Evolutionary conservation across 495 filamentous ascomycete genomes (phyloP).

Genomic region (Penicillium odoratum): DNA sequence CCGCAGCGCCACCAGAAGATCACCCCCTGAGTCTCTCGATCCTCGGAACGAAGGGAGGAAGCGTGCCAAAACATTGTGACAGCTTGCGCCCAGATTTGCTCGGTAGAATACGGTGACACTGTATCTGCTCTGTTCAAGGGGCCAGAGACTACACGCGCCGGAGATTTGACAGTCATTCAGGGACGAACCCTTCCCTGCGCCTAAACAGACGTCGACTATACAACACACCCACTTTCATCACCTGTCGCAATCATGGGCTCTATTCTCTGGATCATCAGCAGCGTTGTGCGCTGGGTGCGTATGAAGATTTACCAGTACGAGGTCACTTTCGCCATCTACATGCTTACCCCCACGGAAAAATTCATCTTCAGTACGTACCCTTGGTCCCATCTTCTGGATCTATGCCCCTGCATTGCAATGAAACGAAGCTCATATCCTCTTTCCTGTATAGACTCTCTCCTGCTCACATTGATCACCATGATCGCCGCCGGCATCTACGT

Average conservation of each 20-base stretch:
- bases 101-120: not conserved
- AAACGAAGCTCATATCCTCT: not conserved
- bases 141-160: not conserved
- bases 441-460: conserved; percentile 69
- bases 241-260: conserved; percentile 26
- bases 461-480: conserved; percentile 84
- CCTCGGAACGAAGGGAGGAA: not conserved
- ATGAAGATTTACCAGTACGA: conserved; percentile 86
- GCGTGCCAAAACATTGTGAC: not conserved
- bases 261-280: conserved; percentile 41
- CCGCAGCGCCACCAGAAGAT: conserved; percentile 5
- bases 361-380: conserved; percentile 74
- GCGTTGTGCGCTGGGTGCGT: conserved; percentile 63
- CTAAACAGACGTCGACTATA: not conserved
- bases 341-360: conserved; percentile 81
- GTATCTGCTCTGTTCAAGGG: not conserved
- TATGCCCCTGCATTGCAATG: not conserved
- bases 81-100: not conserved
- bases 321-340: conserved; percentile 81
- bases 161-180: not conserved
- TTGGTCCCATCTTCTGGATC: not conserved
- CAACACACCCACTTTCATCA: not conserved
- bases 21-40: not conserved
- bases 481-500: conserved; percentile 80
- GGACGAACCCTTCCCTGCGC: conserved; percentile 1